Evolutionary conservation across 2,329 filamentous ascomycete species (phyloP), one percentile per base, ranked within the genome.

Genomic region (Fusarium siculi): DNA sequence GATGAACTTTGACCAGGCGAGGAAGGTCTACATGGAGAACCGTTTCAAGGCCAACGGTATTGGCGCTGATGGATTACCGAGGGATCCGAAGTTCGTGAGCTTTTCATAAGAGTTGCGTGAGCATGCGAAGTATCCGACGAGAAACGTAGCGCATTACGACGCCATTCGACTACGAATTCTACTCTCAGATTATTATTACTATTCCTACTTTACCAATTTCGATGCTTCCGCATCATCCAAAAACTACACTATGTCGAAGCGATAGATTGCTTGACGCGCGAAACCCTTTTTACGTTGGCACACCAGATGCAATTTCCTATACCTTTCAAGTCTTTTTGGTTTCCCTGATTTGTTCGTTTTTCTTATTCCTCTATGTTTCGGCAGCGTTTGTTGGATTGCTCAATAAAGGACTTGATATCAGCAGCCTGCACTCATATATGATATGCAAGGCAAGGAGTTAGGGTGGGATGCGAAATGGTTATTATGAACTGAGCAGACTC

Each of bases 81-180:
- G 91, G 80, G 96, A 98, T 85, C 95, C 95, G 70, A 98, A 98
- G 85, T 97, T 97, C 80, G 95, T 98, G 67, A 97, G 93, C 80
- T 98, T 98, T 83, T 85, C 83, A 50, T 84, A 72, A 39, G 30
- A 58, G 50, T 32, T 40, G 30, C 36, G 23, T 30, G 34, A 40
- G 37, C 28, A 43, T 25, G 32, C 32, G 28, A 60, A 54, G 19
- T 30, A 28, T 39, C 42, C 44, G 54, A 55, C 37, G 56, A 25
- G 56, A 23, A 47, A 61, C 50, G 32, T 58, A 52, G 61, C 36
- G 36, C 40, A 57, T 58, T 23, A 39, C 66, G 54, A 56, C 32
- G 61, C 44, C 52, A 56, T 56, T 46, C 37, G 46, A 62, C 43
- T 50, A 40, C 36, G 19, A 43, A 46, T 16, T 36, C 30, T 28